Evolutionary conservation across 2,329 filamentous ascomycete species (phyloP).

Genomic region (Aspergillus flavus): DNA sequence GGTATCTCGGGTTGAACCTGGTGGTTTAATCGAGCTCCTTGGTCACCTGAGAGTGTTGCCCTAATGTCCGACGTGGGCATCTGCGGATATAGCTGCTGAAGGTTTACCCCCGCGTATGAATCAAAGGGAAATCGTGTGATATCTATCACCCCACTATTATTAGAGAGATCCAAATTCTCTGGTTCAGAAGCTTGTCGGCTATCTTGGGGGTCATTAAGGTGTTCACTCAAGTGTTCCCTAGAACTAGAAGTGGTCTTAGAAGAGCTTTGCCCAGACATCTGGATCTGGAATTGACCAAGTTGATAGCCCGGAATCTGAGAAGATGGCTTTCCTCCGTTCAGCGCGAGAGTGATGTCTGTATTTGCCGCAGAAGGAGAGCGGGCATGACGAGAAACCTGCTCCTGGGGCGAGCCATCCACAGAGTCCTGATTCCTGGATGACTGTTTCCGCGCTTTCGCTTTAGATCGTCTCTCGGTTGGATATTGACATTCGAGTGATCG

Average conservation of each 20-base stretch:
- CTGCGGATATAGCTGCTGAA: slow-evolving; percentile 15
- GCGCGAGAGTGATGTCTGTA: not conserved
- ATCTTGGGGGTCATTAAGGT: not conserved
- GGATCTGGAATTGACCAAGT: slow-evolving; percentile 28
- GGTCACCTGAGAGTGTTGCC: slow-evolving; percentile 11
- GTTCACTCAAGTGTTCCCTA: not conserved
- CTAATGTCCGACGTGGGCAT: slow-evolving; percentile 14
- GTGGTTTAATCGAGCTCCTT: slow-evolving; percentile 8
- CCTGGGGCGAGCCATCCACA: slow-evolving; percentile 11
- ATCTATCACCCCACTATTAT: slow-evolving; percentile 13
- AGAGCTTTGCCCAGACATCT: slow-evolving; percentile 17
- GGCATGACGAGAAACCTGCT: slow-evolving; percentile 12
- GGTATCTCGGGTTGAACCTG: slow-evolving; percentile 16
- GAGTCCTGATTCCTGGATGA: slow-evolving; percentile 7
- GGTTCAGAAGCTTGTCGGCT: slow-evolving; percentile 5
- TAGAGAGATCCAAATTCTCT: slow-evolving; percentile 10
- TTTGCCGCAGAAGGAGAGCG: slow-evolving; percentile 3
- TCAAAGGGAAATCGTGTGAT: slow-evolving; percentile 12
- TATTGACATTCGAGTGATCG: slow-evolving; percentile 43
- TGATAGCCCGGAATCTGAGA: slow-evolving; percentile 15
- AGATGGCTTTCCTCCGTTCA: slow-evolving; percentile 3
- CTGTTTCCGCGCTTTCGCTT: slow-evolving; percentile 29
- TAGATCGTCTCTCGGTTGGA: slow-evolving; percentile 42
- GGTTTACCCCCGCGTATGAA: slow-evolving; percentile 14
- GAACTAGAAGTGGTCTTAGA: slow-evolving; percentile 6